Evolutionary conservation across 2,329 filamentous ascomycete species (phyloP).

Genomic region (Podosphaera leucotricha): DNA sequence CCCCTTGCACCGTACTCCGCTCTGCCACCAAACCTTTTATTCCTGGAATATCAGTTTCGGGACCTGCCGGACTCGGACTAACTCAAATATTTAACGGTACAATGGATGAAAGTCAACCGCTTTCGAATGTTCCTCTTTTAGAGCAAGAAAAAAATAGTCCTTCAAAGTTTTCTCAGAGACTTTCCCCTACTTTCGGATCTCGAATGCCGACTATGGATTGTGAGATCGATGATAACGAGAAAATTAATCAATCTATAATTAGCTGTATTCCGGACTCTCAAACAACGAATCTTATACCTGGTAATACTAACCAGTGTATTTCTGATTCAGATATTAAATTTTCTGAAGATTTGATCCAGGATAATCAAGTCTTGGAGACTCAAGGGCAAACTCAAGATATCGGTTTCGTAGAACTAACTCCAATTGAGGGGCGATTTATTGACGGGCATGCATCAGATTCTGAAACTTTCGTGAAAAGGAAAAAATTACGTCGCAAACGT

Average conservation of each 20-base stretch:
- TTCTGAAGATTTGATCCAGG: slow-evolving; percentile 30
- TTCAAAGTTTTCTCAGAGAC: slow-evolving; percentile 23
- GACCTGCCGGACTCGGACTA: slow-evolving; percentile 44
- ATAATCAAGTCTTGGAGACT: slow-evolving; percentile 44
- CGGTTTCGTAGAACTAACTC: slow-evolving; percentile 51
- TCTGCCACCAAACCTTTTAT: slow-evolving; percentile 48
- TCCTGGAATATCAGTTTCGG: slow-evolving; percentile 37
- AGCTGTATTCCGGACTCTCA: slow-evolving; percentile 20
- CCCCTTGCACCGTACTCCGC: slow-evolving; percentile 39
- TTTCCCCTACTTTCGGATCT: slow-evolving; percentile 23
- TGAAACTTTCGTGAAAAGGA: slow-evolving; percentile 44
- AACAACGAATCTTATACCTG: slow-evolving; percentile 14
- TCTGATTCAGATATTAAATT: slow-evolving; percentile 36
- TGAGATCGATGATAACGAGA: slow-evolving; percentile 21
- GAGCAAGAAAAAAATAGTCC: slow-evolving; percentile 19
- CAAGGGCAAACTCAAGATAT: slow-evolving; percentile 61
- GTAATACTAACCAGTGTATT: slow-evolving; percentile 29
- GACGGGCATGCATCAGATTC: slow-evolving; percentile 42
- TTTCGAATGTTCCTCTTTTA: slow-evolving; percentile 12
- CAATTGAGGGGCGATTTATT: slow-evolving; percentile 42
- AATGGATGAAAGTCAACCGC: slow-evolving; percentile 39
- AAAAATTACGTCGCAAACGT: slow-evolving; percentile 24
- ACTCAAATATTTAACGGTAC: slow-evolving; percentile 84
- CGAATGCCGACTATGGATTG: slow-evolving; percentile 24
- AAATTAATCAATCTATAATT: slow-evolving; percentile 22